Conservation (phyloP, 2,329 filamentous ascomycete genomes). For the Orbilia ellipsospora region DNA sequence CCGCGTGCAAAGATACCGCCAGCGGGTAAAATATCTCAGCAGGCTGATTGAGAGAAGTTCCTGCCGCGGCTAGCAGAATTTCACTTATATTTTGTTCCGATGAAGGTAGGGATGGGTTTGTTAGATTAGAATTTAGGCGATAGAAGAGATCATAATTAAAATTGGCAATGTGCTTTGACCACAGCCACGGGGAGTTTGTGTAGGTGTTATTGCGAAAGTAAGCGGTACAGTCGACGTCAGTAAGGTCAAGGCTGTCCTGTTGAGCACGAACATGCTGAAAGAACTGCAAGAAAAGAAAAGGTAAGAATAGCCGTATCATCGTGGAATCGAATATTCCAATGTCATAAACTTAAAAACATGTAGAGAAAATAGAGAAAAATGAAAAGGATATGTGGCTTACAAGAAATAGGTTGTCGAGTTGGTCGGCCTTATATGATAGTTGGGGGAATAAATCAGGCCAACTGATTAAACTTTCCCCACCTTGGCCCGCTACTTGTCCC, state of each 20-base stretch:
- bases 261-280: slow-evolving; percentile 3
- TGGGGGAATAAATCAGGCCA: too few relatives aligned
- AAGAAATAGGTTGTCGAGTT: too few relatives aligned
- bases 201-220: slow-evolving; percentile 32
- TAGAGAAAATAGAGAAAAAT: background rate
- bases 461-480: too few relatives aligned
- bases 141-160: slow-evolving; percentile 47
- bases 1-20: slow-evolving; percentile 20
- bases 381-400: background rate
- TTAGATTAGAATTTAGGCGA: slow-evolving; percentile 12
- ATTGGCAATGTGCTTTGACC: slow-evolving; percentile 34
- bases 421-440: too few relatives aligned
- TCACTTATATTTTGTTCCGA: slow-evolving; percentile 19
- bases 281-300: background rate
- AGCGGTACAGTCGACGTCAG: slow-evolving; percentile 34
- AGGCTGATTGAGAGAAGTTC: background rate
- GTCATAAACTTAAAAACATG: background rate
- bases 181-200: slow-evolving; percentile 41
- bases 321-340: background rate
- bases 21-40: slow-evolving; percentile 31
- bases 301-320: slow-evolving; percentile 16
- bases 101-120: background rate
- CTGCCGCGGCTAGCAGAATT: slow-evolving; percentile 11
- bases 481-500: too few relatives aligned
- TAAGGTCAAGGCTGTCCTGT: slow-evolving; percentile 18